Base-by-base conservation (phyloP, 495 filamentous ascomycete species). In the Zalerion maritima region DNA sequence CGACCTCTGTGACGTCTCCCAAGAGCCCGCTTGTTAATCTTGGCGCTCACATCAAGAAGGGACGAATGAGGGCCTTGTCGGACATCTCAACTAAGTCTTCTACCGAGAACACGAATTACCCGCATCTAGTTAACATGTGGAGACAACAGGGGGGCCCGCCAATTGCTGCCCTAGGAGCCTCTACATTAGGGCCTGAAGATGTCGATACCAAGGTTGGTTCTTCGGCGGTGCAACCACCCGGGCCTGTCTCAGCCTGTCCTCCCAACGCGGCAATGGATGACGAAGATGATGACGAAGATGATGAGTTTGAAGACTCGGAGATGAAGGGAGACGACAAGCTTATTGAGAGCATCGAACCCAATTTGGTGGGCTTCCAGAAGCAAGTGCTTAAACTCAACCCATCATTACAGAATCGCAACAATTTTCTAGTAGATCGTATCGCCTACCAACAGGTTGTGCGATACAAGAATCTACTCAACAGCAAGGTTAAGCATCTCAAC, bases 401-500 rank as follows among this genome's bases (percentile, higher is more conserved):
- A 8, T 23, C 37, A 2, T 51, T 69, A 29, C 46, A 41, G 14
- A 58, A 61, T 3, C 48, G 79, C n/a, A 60, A 69, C 27, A 64
- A 57, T 11, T 81, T 69, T 43, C 57, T 94, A 40, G 66, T 87
- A 11, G 77, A 87, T n/a, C 73, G 87, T 24, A 76, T 93, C 39
- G 81, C 78, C 0, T 59, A 77, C 33, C 82, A 92, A 43, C 81
- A 94, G 43, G 55, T 74, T 21, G 62, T 69, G 29, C 71, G 86
- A 21, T 92, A 85, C 49, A 85, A 82, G 52, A 71, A 70, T 23
- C 61, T 94, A 18, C 64, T 89, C 18, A 78, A 73, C 13, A 53
- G 69, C 28, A 75, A 75, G 39, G 63, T 76, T 15, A 82, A 78
- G 40, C 86, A 94, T 45, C 49, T 69, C 0, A 58, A 64, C 28